A percentile compares a stretch with the other conserved stretches of the same genome.
These are phyloP conservation scores for Alternaria postmessia DNA, from an alignment of 2,329 filamentous ascomycete genomes.

Conservation along the genomic window DNA sequence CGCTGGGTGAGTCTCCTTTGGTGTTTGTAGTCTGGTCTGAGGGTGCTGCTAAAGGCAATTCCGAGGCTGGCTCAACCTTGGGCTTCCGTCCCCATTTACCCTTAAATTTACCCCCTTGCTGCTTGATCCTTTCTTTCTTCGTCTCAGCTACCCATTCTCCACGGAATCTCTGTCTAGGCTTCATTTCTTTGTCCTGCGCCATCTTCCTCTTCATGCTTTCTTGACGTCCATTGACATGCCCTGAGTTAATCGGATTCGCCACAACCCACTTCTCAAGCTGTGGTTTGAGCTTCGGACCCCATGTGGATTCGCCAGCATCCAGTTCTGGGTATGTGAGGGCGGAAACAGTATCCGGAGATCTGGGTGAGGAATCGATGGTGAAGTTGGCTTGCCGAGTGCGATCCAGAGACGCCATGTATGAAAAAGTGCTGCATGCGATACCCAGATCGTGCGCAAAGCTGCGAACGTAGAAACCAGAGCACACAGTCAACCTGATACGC, in stretches of 20 bases:
- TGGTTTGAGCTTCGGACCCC: conserved; percentile 29
- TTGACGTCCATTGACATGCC: conserved; percentile 33
- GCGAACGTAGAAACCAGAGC: conserved; percentile 44
- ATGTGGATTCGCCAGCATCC: conserved; percentile 32
- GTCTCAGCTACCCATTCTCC: conserved; percentile 39
- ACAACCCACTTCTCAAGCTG: conserved; percentile 36
- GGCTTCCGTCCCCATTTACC: conserved; percentile 34
- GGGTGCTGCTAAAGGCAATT: neutral
- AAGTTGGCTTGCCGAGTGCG: conserved; percentile 39
- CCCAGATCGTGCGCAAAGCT: conserved; percentile 46
- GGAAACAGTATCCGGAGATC: conserved; percentile 7
- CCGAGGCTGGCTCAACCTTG: neutral
- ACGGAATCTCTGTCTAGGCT: conserved; percentile 37
- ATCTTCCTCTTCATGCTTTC: conserved; percentile 22
- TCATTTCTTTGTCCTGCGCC: conserved; percentile 18
- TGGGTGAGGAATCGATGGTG: conserved; percentile 9
- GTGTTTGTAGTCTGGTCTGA: neutral
- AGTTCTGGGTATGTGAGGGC: conserved; percentile 36
- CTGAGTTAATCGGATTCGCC: conserved; percentile 24
- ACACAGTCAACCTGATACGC: conserved; percentile 34
- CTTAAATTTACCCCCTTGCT: conserved; percentile 40
- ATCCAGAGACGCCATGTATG: conserved; percentile 36
- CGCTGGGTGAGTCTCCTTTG: neutral
- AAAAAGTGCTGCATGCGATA: conserved; percentile 30
- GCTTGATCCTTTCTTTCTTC: conserved; percentile 39